These are phyloP conservation scores for Geotrichum aggregatum DNA, from an alignment of 1,139 yeast genomes.

Conservation along the genomic window DNA sequence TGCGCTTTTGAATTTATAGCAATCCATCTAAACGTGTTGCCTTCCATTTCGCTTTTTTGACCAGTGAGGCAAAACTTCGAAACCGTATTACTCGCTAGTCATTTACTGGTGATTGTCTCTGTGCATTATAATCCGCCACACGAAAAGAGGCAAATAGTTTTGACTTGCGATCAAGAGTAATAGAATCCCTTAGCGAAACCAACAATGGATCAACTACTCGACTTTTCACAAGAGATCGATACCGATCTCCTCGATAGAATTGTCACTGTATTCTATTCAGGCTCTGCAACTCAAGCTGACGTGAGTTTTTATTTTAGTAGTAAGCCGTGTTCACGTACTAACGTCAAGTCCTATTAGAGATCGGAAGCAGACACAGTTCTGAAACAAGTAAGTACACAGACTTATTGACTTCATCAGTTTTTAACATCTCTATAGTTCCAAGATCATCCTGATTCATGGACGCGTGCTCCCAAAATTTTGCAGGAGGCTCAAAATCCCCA, in stretches of 20 bases:
- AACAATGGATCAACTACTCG: slow-evolving; percentile 82
- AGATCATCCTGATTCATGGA: slow-evolving; percentile 95
- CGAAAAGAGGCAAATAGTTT: too few relatives aligned
- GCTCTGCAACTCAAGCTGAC: slow-evolving; percentile 59
- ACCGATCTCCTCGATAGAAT: slow-evolving; percentile 73
- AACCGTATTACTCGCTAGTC: background rate
- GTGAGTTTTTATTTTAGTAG: slow-evolving; percentile 26
- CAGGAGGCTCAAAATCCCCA: slow-evolving; percentile 77
- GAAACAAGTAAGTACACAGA: slow-evolving; percentile 47
- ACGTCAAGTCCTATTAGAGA: slow-evolving; percentile 42
- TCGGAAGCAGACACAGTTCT: slow-evolving; percentile 77
- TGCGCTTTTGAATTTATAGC: background rate
- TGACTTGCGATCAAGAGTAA: too few relatives aligned
- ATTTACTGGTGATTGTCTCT: too few relatives aligned
- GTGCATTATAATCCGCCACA: too few relatives aligned
- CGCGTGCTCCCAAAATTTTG: slow-evolving; percentile 81
- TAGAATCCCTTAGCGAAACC: background rate
- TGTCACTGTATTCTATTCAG: slow-evolving; percentile 81
- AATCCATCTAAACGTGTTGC: background rate
- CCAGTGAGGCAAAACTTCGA: background rate
- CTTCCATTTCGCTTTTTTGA: background rate
- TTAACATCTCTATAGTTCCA: slow-evolving; percentile 51
- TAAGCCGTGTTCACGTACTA: background rate
- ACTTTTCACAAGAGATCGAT: slow-evolving; percentile 81
- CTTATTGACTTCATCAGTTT: background rate